phyloP scores from a whole-genome alignment of 345 rosid species.

The Moricandia arvensis region DNA sequence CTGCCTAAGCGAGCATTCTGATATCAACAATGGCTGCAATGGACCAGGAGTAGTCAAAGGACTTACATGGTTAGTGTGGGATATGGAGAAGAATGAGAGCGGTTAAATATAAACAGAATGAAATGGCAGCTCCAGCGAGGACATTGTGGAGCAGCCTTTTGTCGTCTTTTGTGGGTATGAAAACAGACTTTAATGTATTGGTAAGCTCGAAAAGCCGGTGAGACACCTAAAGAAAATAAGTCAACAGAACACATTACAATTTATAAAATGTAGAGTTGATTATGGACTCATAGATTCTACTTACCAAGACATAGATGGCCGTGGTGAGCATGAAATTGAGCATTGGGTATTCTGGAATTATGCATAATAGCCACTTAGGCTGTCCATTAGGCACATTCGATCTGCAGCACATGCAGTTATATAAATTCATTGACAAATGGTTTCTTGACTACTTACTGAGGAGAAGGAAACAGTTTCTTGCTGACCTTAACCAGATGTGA shows the following conservation, averaged over 20 bases:
- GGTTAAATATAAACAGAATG: conserved; percentile 51
- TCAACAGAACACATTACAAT: conserved; percentile 9
- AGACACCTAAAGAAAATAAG: conserved; percentile 57
- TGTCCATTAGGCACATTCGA: conserved; percentile 81
- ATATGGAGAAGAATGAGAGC: conserved; percentile 76
- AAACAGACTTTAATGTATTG: conserved; percentile 61
- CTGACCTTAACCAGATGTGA: conserved; percentile 98
- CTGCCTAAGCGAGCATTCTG: background rate
- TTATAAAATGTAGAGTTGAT: background rate
- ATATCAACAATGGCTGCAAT: background rate
- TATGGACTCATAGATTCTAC: background rate
- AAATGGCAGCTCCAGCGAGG: conserved; percentile 60
- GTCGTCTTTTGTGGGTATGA: conserved; percentile 77
- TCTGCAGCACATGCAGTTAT: conserved; percentile 42
- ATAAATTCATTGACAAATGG: background rate
- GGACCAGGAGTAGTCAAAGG: background rate
- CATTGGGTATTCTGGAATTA: conserved; percentile 90
- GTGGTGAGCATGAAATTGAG: conserved; percentile 94
- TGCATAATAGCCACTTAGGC: conserved; percentile 89
- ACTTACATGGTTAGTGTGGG: conserved; percentile 49
- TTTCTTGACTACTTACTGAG: background rate
- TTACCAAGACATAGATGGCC: conserved; percentile 81
- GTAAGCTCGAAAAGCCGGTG: conserved; percentile 77
- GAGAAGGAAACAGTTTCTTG: conserved; percentile 5
- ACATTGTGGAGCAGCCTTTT: conserved; percentile 61